These are phyloP conservation scores for Tilletia caries DNA, from an alignment of 1,284 basidiomycete genomes.

Conservation along the genomic window DNA sequence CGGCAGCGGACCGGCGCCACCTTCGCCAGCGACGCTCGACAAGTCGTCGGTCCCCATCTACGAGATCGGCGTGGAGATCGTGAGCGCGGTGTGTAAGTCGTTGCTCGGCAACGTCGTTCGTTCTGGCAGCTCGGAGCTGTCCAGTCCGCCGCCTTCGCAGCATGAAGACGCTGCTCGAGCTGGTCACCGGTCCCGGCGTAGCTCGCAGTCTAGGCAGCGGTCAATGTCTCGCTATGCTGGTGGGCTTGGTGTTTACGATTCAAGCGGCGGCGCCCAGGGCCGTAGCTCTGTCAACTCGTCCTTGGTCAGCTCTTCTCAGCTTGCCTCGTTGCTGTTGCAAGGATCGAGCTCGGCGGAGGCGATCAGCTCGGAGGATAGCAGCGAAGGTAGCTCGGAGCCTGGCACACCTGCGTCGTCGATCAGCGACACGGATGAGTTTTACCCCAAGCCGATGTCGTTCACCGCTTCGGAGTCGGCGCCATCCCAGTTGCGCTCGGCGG, in stretches of 20 bases:
- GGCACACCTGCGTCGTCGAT: slow-evolving; percentile 37
- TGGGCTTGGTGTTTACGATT: background rate
- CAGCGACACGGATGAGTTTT: slow-evolving; percentile 4
- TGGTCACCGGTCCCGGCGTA: slow-evolving; percentile 26
- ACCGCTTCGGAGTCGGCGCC: slow-evolving; percentile 26
- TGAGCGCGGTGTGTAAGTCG: slow-evolving; percentile 37
- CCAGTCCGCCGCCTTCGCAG: slow-evolving; percentile 17
- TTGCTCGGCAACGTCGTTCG: slow-evolving; percentile 29
- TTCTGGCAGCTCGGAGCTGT: slow-evolving; percentile 27
- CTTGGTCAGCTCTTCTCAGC: slow-evolving; percentile 2
- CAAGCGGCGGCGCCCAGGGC: slow-evolving; percentile 8
- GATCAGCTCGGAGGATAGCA: slow-evolving; percentile 36
- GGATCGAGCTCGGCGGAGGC: background rate
- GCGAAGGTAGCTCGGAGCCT: slow-evolving; percentile 39
- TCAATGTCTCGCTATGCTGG: background rate
- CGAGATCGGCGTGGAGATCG: slow-evolving; percentile 45
- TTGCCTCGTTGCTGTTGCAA: slow-evolving; percentile 3
- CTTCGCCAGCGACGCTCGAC: slow-evolving; percentile 41
- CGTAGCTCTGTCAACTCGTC: background rate
- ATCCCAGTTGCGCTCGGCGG: slow-evolving; percentile 23
- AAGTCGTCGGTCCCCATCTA: slow-evolving; percentile 44
- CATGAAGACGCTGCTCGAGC: slow-evolving; percentile 26
- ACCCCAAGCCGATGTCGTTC: slow-evolving; percentile 8
- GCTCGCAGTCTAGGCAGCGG: slow-evolving; percentile 26
- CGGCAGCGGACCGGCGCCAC: slow-evolving; percentile 31